These are phyloP conservation scores for Alopecurus myosuroides DNA, from an alignment of 176 grass and related monocot genomes.

Conservation along the genomic window DNA sequence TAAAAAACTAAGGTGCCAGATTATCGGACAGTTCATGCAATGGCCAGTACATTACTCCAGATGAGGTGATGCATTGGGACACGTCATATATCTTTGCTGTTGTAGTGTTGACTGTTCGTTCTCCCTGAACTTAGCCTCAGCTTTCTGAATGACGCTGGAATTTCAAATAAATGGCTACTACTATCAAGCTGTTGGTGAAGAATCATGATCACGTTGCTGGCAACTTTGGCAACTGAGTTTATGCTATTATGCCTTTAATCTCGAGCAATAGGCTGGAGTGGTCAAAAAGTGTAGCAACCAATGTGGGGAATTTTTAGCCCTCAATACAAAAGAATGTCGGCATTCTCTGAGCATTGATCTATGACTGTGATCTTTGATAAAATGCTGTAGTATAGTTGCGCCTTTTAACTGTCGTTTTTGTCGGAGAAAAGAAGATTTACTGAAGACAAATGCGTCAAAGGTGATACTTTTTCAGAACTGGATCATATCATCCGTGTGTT, in stretches of 20 bases:
- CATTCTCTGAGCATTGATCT: not conserved
- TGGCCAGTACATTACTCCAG: not conserved
- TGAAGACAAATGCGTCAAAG: not conserved
- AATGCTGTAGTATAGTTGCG: not conserved
- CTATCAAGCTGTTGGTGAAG: conserved; percentile 1
- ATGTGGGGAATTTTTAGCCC: not conserved
- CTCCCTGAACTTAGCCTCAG: not conserved
- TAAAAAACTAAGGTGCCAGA: not conserved
- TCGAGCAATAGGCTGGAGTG: not conserved
- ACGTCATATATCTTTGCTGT: not conserved
- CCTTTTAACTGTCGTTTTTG: not conserved
- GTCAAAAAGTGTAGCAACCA: not conserved
- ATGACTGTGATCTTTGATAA: not conserved
- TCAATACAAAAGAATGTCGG: not conserved
- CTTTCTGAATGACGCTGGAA: not conserved
- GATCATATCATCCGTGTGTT: not conserved
- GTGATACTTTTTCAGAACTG: not conserved
- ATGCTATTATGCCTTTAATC: not conserved
- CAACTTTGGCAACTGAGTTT: not conserved
- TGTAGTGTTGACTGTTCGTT: not conserved
- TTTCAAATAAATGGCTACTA: not conserved
- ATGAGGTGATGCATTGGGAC: not conserved
- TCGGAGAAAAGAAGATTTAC: not conserved
- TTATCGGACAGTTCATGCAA: not conserved
- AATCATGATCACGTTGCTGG: not conserved